A percentile compares a stretch with the other conserved stretches of the same genome.
Conservation (phyloP, 352 stramenopile genomes). For the Phytophthora cajani region DNA sequence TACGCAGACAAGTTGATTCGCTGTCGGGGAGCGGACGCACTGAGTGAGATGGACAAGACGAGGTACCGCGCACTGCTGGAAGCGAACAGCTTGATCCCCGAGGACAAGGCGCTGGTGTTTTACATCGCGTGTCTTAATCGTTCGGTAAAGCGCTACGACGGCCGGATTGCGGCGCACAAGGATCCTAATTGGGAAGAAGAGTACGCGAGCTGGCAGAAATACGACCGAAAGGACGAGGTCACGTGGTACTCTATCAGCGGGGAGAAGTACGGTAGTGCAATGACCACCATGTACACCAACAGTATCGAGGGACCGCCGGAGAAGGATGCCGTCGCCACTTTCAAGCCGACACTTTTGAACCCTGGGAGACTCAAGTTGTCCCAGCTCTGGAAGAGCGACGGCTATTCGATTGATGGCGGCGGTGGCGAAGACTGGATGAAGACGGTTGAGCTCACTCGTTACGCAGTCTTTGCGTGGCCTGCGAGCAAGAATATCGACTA, state of each 20-base stretch:
- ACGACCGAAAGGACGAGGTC: constrained; percentile 16
- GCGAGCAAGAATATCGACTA: constrained; percentile 13
- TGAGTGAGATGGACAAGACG: constrained; percentile 20
- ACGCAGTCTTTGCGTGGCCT: constrained; percentile 26
- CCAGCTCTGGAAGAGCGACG: constrained; percentile 12
- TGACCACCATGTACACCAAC: constrained; percentile 5
- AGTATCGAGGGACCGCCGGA: background rate
- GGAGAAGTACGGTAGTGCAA: background rate
- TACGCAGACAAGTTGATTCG: constrained; percentile 18
- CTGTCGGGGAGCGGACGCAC: constrained; percentile 5
- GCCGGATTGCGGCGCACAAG: background rate
- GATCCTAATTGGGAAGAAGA: background rate
- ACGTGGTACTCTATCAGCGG: constrained; percentile 13
- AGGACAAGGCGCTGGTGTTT: constrained; percentile 8
- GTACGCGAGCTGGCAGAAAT: constrained; percentile 9
- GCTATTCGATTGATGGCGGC: constrained; percentile 8
- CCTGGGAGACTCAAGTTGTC: background rate
- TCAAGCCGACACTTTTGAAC: background rate
- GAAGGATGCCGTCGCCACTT: background rate
- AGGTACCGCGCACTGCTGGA: constrained; percentile 19
- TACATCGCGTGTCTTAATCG: constrained; percentile 2
- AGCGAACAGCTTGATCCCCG: constrained; percentile 6
- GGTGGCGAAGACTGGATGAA: constrained; percentile 20
- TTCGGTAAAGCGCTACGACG: background rate
- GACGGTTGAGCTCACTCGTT: constrained; percentile 10